Conservation (phyloP, 2,329 filamentous ascomycete species). For the Rhynchosporium graminicola region DNA sequence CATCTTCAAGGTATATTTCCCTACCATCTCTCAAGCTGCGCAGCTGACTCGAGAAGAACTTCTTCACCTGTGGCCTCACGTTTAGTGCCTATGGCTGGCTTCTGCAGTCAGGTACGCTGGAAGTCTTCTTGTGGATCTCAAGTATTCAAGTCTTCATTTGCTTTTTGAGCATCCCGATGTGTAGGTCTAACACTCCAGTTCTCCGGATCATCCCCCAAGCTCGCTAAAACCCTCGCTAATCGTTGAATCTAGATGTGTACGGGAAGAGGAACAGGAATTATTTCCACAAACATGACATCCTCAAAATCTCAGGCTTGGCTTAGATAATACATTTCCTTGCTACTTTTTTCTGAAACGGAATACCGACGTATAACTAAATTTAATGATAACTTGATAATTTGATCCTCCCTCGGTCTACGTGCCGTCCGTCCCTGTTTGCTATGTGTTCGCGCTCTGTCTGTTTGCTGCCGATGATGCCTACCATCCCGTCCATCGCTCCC, state of each 20-base stretch:
- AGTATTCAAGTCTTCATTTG: constrained; percentile 80
- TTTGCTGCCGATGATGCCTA: neutral
- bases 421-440: neutral
- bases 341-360: neutral
- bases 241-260: constrained; percentile 60
- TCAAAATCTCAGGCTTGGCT: constrained; percentile 42
- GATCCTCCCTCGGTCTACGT: neutral
- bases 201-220: neutral
- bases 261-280: constrained; percentile 77
- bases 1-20: constrained; percentile 68
- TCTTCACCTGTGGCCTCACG: constrained; percentile 85
- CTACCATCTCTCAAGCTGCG: too few relatives aligned
- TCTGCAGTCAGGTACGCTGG: constrained; percentile 59
- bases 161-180: constrained; percentile 70
- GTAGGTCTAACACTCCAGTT: constrained; percentile 55
- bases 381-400: neutral
- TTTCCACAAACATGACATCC: constrained; percentile 73
- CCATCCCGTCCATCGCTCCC: neutral
- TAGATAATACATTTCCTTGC: neutral
- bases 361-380: neutral
- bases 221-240: constrained; percentile 16
- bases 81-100: constrained; percentile 87
- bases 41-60: constrained; percentile 52
- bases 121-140: constrained; percentile 68
- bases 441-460: neutral